phyloP scores from a whole-genome alignment of 768 basidiomycete genomes.

The Panus rudis region DNA sequence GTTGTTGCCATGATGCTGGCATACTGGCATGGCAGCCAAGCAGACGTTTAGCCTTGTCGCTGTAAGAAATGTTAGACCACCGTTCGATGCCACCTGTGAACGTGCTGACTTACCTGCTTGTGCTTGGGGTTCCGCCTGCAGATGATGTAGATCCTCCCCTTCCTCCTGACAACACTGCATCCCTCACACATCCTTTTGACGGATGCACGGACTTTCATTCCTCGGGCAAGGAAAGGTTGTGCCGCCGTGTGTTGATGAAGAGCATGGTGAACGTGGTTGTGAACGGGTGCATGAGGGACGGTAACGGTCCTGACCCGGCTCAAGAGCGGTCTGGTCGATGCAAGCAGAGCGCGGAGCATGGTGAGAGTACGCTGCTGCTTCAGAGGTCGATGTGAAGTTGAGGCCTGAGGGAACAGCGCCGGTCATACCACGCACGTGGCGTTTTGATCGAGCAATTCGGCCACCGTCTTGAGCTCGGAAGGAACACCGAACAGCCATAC shows the following conservation, averaged over 20 bases:
- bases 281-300: constrained; percentile 11
- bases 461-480: too few relatives aligned
- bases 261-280: constrained; percentile 24
- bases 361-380: constrained; percentile 9
- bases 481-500: too few relatives aligned
- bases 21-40: not conserved
- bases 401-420: not conserved
- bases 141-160: constrained; percentile 87
- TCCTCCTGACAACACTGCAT: constrained; percentile 80
- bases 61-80: constrained; percentile 5
- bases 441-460: too few relatives aligned
- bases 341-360: constrained; percentile 64
- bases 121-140: constrained; percentile 95
- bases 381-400: too few relatives aligned
- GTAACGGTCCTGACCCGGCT: constrained; percentile 37
- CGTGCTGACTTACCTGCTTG: constrained; percentile 66
- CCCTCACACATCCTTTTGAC: constrained; percentile 95
- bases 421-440: not conserved
- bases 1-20: not conserved
- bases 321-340: constrained; percentile 56
- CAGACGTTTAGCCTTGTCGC: constrained; percentile 20
- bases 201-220: constrained; percentile 95
- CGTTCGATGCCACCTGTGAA: not conserved
- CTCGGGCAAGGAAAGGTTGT: constrained; percentile 43
- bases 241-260: constrained; percentile 16